Evolutionary conservation across 192 early-diverging fungal species (phyloP).

Genomic region (Paraglomus brasilianum): DNA sequence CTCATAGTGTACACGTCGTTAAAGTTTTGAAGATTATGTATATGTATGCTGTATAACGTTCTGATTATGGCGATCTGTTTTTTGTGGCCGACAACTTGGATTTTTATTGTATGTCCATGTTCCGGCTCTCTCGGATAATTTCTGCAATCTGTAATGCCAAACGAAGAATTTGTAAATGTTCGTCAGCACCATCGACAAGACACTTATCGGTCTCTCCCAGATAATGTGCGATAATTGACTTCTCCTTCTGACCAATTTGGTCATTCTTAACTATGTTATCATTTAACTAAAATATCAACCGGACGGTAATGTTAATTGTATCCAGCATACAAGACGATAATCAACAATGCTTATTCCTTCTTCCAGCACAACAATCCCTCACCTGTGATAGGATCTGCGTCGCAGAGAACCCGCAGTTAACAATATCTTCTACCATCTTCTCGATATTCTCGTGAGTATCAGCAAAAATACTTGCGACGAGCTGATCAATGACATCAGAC

Average conservation of each 20-base stretch:
- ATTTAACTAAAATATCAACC: conserved; percentile 50
- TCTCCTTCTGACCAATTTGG: conserved; percentile 64
- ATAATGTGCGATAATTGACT: conserved; percentile 64
- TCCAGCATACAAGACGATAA: background rate
- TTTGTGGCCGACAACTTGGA: no score
- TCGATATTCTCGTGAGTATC: conserved; percentile 48
- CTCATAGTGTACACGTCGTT: no score
- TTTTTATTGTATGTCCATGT: background rate
- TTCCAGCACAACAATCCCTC: background rate
- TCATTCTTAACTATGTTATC: conserved; percentile 61
- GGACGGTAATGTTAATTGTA: background rate
- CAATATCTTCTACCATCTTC: conserved; percentile 53
- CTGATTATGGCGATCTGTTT: no score
- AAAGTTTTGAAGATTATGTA: no score
- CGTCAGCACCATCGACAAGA: conserved; percentile 86
- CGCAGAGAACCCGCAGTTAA: conserved; percentile 74
- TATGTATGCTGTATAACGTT: no score
- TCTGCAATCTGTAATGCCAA: conserved; percentile 46
- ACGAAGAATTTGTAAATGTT: conserved; percentile 80
- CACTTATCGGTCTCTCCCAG: conserved; percentile 71
- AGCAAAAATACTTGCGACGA: background rate
- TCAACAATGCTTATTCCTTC: no score
- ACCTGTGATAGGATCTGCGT: conserved; percentile 73
- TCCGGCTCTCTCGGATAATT: conserved; percentile 41
- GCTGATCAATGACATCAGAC: background rate